Percentiles rank a stretch among this genome's conserved stretches.
These are phyloP conservation scores for Trypethelium eluteriae DNA, from an alignment of 495 filamentous ascomycete species.

Conservation along the genomic window DNA sequence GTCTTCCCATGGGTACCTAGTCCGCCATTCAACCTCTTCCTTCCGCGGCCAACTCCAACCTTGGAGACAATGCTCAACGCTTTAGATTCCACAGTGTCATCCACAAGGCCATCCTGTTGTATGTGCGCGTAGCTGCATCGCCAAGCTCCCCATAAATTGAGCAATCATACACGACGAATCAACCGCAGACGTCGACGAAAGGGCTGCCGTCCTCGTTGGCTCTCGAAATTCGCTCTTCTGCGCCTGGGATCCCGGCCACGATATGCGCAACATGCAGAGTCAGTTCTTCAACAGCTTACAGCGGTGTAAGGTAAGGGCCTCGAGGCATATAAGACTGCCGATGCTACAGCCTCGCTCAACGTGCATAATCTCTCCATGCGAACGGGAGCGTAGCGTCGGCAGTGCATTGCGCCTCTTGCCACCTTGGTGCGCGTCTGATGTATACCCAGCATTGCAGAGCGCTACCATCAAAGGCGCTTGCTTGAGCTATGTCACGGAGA, in stretches of 20 bases:
- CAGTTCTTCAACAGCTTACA: slow-evolving; percentile 3
- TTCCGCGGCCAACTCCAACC: slow-evolving; percentile 8
- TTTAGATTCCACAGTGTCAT: slow-evolving; percentile 7
- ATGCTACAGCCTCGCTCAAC: slow-evolving; percentile 6
- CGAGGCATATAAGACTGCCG: slow-evolving; percentile 10
- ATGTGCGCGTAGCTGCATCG: slow-evolving; percentile 5
- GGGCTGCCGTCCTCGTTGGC: slow-evolving; percentile 8
- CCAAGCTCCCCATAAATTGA: not conserved
- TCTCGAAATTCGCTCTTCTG: slow-evolving; percentile 6
- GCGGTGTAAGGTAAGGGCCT: not conserved
- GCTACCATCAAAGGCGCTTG: slow-evolving; percentile 9
- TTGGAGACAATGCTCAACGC: slow-evolving; percentile 10
- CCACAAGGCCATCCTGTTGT: slow-evolving; percentile 11
- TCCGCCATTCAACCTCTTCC: slow-evolving; percentile 8
- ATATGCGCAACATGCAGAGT: slow-evolving; percentile 9
- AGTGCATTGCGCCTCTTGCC: slow-evolving; percentile 7
- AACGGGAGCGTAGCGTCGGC: slow-evolving; percentile 5
- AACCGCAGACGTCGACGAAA: not conserved
- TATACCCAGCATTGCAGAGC: slow-evolving; percentile 6
- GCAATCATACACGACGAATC: slow-evolving; percentile 11
- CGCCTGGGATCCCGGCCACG: slow-evolving; percentile 6
- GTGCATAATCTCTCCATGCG: slow-evolving; percentile 6
- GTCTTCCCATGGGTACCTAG: slow-evolving; percentile 4
- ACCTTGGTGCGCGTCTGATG: slow-evolving; percentile 7
- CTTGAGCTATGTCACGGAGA: slow-evolving; percentile 7